These are phyloP conservation scores for Penicillium aurantiogriseum DNA, from an alignment of 2,329 filamentous ascomycete species.

Conservation along the genomic window DNA sequence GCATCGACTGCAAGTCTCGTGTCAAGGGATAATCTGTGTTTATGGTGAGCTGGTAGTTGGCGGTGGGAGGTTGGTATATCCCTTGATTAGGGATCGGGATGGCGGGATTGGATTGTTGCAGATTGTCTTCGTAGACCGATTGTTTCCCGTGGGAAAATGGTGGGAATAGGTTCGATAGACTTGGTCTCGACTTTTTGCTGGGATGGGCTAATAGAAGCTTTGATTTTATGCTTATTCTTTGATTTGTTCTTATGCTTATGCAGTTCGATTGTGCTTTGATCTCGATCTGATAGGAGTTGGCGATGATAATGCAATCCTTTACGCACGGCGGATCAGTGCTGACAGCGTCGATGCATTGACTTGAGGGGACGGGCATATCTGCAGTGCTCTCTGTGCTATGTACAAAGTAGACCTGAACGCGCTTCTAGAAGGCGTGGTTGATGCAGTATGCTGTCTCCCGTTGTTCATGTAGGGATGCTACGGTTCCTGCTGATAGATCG, in stretches of 20 bases:
- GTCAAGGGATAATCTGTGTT: slow-evolving; percentile 5
- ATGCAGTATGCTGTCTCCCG: slow-evolving; percentile 14
- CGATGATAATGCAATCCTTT: slow-evolving; percentile 3
- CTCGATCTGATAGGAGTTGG: not conserved
- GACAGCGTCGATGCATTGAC: slow-evolving; percentile 5
- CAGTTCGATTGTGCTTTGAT: not conserved
- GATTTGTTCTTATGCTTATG: not conserved
- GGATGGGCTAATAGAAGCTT: not conserved
- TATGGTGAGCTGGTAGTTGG: not conserved
- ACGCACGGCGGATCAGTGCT: slow-evolving; percentile 11
- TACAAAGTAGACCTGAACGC: slow-evolving; percentile 1
- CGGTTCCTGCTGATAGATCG: slow-evolving; percentile 11
- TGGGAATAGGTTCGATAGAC: not conserved
- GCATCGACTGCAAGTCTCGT: slow-evolving; percentile 1
- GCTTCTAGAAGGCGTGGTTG: slow-evolving; percentile 6
- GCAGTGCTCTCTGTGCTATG: slow-evolving; percentile 12
- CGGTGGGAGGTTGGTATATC: slow-evolving; percentile 7
- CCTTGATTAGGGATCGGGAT: slow-evolving; percentile 8
- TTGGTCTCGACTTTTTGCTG: not conserved
- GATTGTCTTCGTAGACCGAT: slow-evolving; percentile 6
- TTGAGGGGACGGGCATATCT: slow-evolving; percentile 1
- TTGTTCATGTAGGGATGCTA: slow-evolving; percentile 10
- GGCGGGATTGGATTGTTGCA: not conserved
- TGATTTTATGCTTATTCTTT: not conserved
- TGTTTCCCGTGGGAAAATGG: slow-evolving; percentile 4